A percentile compares a stretch with the other conserved stretches of the same genome.
These are phyloP conservation scores for Termitomyces heimii DNA, from an alignment of 768 basidiomycete species.

Conservation along the genomic window DNA sequence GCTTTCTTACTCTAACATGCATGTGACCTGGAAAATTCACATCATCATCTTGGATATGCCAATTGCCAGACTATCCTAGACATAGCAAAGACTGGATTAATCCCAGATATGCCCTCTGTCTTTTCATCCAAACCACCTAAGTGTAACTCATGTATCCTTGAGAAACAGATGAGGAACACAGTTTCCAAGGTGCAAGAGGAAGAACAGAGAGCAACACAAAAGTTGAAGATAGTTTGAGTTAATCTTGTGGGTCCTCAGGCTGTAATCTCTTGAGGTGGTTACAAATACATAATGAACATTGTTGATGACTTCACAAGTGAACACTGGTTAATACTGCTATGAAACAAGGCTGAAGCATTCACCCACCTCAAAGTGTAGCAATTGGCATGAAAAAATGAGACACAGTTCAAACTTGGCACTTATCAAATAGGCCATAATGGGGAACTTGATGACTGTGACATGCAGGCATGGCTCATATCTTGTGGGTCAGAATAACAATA, in stretches of 20 bases:
- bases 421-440: background rate
- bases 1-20: background rate
- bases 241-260: no score
- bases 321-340: background rate
- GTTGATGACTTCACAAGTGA: no score
- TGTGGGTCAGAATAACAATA: background rate
- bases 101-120: background rate
- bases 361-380: background rate
- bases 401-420: background rate
- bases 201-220: no score
- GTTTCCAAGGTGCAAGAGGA: no score
- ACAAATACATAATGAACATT: no score
- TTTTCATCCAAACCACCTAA: no score
- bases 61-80: background rate
- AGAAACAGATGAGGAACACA: no score
- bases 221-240: no score
- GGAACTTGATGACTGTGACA: background rate
- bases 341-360: background rate
- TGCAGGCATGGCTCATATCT: background rate
- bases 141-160: no score
- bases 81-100: background rate
- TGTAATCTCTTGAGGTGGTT: no score
- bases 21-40: background rate
- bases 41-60: background rate
- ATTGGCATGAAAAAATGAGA: no score